A percentile compares a stretch with the other conserved stretches of the same genome.
Conservation (phyloP, 176 grass and related monocot species). For the Triticum urartu region DNA sequence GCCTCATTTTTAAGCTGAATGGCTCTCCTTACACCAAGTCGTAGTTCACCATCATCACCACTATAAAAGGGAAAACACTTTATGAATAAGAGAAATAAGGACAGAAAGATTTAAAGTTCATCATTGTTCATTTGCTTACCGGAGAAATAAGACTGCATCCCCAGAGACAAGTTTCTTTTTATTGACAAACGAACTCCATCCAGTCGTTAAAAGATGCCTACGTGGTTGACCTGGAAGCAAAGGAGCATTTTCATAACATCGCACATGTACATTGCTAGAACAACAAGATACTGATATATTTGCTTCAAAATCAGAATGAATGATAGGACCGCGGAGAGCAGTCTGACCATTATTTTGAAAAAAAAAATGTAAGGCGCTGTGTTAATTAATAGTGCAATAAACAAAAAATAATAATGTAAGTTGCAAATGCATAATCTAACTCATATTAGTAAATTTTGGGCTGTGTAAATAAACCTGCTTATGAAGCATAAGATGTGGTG, state of each 20-base stretch:
- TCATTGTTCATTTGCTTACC: slow-evolving; percentile 42
- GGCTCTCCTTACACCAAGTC: slow-evolving; percentile 79
- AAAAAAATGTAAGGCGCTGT: not conserved
- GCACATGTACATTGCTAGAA: not conserved
- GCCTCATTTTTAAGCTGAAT: slow-evolving; percentile 77
- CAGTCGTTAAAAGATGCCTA: slow-evolving; percentile 97
- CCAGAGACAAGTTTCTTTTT: slow-evolving; percentile 95
- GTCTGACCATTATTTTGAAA: not conserved
- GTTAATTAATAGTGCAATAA: not conserved
- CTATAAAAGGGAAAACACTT: slow-evolving; percentile 39
- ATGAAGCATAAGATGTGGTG: not conserved
- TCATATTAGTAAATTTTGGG: not conserved
- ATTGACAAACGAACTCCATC: slow-evolving; percentile 98
- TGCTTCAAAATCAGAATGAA: not conserved
- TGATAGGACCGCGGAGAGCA: not conserved
- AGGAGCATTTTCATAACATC: slow-evolving; percentile 13
- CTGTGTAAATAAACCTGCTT: not conserved
- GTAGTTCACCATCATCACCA: slow-evolving; percentile 82
- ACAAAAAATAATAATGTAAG: not conserved
- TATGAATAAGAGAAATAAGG: slow-evolving; percentile 4
- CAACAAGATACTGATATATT: not conserved
- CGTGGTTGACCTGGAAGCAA: slow-evolving; percentile 85
- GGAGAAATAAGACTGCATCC: slow-evolving; percentile 86
- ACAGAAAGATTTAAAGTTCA: not conserved
- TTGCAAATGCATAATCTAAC: not conserved